Evolutionary conservation across 345 rosid genomes (phyloP).

Genomic region (Aquilaria malaccensis): DNA sequence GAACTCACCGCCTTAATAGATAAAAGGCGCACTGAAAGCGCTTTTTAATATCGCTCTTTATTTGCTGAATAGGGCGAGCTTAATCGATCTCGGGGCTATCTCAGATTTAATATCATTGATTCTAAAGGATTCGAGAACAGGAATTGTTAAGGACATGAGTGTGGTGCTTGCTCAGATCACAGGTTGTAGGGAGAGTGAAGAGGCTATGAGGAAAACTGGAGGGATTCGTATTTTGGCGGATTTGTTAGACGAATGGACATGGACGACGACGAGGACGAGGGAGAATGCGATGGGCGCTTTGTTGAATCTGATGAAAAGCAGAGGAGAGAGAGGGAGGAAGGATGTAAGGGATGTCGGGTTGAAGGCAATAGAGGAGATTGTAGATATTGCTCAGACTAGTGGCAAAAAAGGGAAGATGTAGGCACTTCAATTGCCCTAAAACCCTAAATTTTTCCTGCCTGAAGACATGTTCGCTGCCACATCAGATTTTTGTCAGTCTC

Average conservation of each 20-base stretch:
- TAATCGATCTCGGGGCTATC: constrained; percentile 62
- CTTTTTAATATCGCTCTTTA: constrained; percentile 64
- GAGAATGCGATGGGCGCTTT: constrained; percentile 76
- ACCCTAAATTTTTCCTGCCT: no score
- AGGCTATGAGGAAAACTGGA: constrained; percentile 45
- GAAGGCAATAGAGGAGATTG: constrained; percentile 50
- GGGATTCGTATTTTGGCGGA: constrained; percentile 60
- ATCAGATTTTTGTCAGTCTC: no score
- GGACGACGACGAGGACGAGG: constrained; percentile 48
- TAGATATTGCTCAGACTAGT: constrained; percentile 51
- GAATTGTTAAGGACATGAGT: constrained; percentile 85
- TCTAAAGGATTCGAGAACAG: constrained; percentile 65
- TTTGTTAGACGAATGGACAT: constrained; percentile 66
- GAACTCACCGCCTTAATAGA: constrained; percentile 56
- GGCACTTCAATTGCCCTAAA: constrained; percentile 37
- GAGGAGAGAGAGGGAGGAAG: constrained; percentile 39
- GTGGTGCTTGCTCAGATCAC: constrained; percentile 89
- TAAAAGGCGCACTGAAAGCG: constrained; percentile 84
- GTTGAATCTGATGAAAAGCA: constrained; percentile 57
- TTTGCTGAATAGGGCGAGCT: constrained; percentile 52
- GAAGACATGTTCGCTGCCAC: no score
- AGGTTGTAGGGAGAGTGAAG: constrained; percentile 82
- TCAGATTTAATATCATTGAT: constrained; percentile 54
- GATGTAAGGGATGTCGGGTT: constrained; percentile 38
- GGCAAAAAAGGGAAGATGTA: constrained; percentile 58